Evolutionary conservation across 140 eudicot genomes (phyloP), one percentile per base, ranked within the genome.

Genomic region (Ambrosia hybrid): DNA sequence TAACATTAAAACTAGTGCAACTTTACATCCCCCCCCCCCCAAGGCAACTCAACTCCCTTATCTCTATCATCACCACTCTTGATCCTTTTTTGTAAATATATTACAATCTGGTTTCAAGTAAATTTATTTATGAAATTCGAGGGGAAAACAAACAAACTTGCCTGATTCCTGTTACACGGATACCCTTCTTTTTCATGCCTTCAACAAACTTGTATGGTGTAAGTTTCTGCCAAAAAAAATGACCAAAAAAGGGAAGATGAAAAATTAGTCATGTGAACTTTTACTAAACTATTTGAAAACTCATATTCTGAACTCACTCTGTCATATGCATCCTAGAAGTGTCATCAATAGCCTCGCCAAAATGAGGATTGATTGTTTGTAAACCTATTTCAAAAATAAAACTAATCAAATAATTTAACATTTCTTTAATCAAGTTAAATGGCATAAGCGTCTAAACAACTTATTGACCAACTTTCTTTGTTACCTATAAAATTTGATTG

Each of bases 271-370:
- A 21, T 21, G 2, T 37, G 34, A 67, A 13, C 52, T 39, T 46
- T 26, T 33, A 49, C 37, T 15, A 41, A 41, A 58, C 10, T 58
- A 5, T 9, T 17, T 58, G 17, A 12, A 7, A 63, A 4, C 6
- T 49, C 4, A 10, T 30, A 17, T 38, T 57, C 16, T 0, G 14
- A 68, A 52, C 96, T 80, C 71, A 90, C 99, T 88, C 88, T 81
- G 76, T 93, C 97, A 67, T 84, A 93, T 72, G 99, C 99, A 83
- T 90, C 99, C 89, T 93, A 88, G 78, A 93, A 93, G 82, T 93
- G 90, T 93, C 99, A 83, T 93, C 99, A 73, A 93, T 80, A 63
- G 99, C 99, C 53, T 97, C 99, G 38, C 99, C 99, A 78, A 93
- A 93, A 58, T 97, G 89, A 43, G 99, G 99, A 76, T 97, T 97